Conservation (phyloP, 1,139 yeast species). For the Geotrichum phurueaensis region DNA sequence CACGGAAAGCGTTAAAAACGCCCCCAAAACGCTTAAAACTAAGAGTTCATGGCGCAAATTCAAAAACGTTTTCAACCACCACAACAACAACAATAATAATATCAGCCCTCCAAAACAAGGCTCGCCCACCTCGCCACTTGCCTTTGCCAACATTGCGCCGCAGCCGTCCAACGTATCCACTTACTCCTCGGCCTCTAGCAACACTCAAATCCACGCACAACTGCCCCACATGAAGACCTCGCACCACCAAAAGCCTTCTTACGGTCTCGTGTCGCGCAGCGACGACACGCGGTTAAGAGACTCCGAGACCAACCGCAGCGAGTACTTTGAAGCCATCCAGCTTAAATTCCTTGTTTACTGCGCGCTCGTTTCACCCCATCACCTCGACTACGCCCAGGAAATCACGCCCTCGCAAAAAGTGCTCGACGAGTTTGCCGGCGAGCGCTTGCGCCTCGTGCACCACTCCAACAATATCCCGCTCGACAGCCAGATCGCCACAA, state of each 20-base stretch:
- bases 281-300: constrained; percentile 9
- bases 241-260: neutral
- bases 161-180: neutral
- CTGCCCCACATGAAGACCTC: neutral
- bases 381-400: constrained; percentile 2
- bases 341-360: constrained; percentile 8
- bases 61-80: neutral
- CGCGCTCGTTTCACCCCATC: neutral
- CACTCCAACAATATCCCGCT: neutral
- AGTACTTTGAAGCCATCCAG: constrained; percentile 7
- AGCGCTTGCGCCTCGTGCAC: neutral
- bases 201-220: neutral
- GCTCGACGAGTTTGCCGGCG: neutral
- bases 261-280: constrained; percentile 8
- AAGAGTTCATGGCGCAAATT: neutral
- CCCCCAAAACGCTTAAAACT: neutral
- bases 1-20: neutral
- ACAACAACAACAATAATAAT: neutral
- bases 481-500: constrained; percentile 1
- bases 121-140: neutral
- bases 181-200: neutral
- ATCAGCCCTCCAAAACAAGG: neutral
- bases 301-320: neutral
- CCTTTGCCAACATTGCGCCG: neutral
- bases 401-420: constrained; percentile 1